A percentile compares a stretch with the other conserved stretches of the same genome.
Evolutionary conservation across 2,329 filamentous ascomycete species (phyloP).

Genomic region (Madurella mycetomatis): DNA sequence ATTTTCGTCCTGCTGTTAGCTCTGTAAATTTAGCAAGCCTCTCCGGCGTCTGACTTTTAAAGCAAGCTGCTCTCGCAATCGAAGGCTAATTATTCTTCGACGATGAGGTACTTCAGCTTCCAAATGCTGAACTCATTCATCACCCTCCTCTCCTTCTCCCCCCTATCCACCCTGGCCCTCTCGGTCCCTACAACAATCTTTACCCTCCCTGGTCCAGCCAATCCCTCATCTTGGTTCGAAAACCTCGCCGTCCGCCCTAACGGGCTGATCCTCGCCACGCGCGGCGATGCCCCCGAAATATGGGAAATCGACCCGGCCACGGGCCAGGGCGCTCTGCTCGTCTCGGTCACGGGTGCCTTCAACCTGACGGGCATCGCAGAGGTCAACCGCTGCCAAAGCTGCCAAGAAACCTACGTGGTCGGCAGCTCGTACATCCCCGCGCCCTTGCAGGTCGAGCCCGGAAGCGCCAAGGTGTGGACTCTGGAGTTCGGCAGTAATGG

Average conservation of each 20-base stretch:
- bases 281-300: slow-evolving; percentile 19
- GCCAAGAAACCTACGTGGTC: slow-evolving; percentile 14
- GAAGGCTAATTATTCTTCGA: too few relatives aligned
- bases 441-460: slow-evolving; percentile 5
- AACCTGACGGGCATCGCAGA: slow-evolving; percentile 19
- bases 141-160: not conserved
- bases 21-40: too few relatives aligned
- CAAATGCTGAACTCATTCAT: too few relatives aligned
- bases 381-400: not conserved
- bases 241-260: slow-evolving; percentile 20
- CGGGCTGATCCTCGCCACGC: slow-evolving; percentile 18
- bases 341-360: slow-evolving; percentile 9
- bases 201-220: slow-evolving; percentile 2
- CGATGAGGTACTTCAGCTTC: too few relatives aligned
- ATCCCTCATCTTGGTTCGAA: slow-evolving; percentile 15
- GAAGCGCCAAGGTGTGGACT: slow-evolving; percentile 13
- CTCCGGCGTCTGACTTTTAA: too few relatives aligned
- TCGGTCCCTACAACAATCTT: slow-evolving; percentile 1
- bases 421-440: slow-evolving; percentile 14
- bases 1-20: too few relatives aligned
- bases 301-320: slow-evolving; percentile 20
- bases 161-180: not conserved
- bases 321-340: slow-evolving; percentile 1
- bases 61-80: too few relatives aligned
- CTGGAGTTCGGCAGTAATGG: not conserved